Percentiles rank a stretch among this genome's conserved stretches.
Conservation (phyloP, 169 alveolate genomes). For the Eimeria praecox region DNA sequence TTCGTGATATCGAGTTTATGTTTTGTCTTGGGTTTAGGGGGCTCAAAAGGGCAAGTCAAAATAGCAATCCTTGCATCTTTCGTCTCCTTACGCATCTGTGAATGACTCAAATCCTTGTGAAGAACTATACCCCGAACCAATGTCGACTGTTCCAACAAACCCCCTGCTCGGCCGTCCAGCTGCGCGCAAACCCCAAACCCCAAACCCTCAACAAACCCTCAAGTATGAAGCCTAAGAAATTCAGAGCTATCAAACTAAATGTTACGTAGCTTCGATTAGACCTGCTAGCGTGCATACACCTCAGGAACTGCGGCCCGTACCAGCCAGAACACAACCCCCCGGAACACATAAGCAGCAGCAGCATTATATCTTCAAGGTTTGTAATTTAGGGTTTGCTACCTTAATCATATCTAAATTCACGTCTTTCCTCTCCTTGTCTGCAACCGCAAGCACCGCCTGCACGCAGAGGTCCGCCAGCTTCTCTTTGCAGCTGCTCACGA, state of each 20-base stretch:
- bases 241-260: too few species aligned
- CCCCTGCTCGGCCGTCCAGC: slow-evolving; percentile 98
- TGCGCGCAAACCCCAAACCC: slow-evolving; percentile 24
- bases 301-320: too few species aligned
- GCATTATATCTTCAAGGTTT: not conserved
- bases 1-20: slow-evolving; percentile 98
- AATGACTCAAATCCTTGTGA: slow-evolving; percentile 99
- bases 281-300: too few species aligned
- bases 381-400: slow-evolving; percentile 70
- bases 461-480: slow-evolving; percentile 93
- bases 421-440: slow-evolving; percentile 98
- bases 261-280: too few species aligned
- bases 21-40: slow-evolving; percentile 99
- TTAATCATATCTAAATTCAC: slow-evolving; percentile 99
- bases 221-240: too few species aligned
- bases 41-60: slow-evolving; percentile 99
- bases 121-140: slow-evolving; percentile 97
- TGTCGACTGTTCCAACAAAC: slow-evolving; percentile 97
- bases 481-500: slow-evolving; percentile 88
- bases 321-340: too few species aligned
- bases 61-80: slow-evolving; percentile 98
- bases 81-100: slow-evolving; percentile 98
- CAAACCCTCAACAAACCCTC: not conserved
- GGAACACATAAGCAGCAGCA: too few species aligned
- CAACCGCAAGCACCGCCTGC: slow-evolving; percentile 98